Base-by-base conservation (phyloP, 371 early-diverging fungal species). In the Cokeromyces recurvatus region DNA sequence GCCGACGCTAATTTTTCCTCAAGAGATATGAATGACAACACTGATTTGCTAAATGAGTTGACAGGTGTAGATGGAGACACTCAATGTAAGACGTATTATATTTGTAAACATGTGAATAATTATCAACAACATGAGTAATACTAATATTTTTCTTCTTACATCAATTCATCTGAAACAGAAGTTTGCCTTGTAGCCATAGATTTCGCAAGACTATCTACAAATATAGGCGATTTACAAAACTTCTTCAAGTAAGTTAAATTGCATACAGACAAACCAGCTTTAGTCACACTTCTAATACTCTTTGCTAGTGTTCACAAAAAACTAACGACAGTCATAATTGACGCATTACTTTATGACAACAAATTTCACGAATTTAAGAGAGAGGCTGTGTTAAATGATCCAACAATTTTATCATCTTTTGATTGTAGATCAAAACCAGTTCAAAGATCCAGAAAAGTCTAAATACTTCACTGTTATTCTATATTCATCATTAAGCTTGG, bases 151-250 rank as follows among this genome's bases (percentile, higher is more conserved):
- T 46, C 5, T 42, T 46, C 36, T 14, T 46, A 53, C 37, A 53
- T 53, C 41, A 53, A 53, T 47, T 42, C 54, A 54, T 47, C 54
- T n/a, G 48, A 23, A 48, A 54, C 24, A 39, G 45, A 45, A 20
- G 44, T 48, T 48, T 55, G 44, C 12, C 45, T 55, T 43, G 45
- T 55, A 48, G 55, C 19, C 19, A 44, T 55, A 31, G 48, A 55
- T n/a, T 55, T 55, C 24, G 45, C 55, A 35, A 49, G 55, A 39
- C 45, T 55, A 2, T 48, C 55, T 17, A 55, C 48, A 5, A 48
- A 54, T 15, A 32, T 31, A 31, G 16, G 17, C 38, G 55, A 43
- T 54, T 3, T 48, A 48, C 45, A 55, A 37, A 44, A 6, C 23
- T 43, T 43, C 38, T 43, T 48, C 24, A 48, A 48, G 53, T 46